phyloP scores from a whole-genome alignment of 305 asterid species.

The Nicotiana rustica region DNA sequence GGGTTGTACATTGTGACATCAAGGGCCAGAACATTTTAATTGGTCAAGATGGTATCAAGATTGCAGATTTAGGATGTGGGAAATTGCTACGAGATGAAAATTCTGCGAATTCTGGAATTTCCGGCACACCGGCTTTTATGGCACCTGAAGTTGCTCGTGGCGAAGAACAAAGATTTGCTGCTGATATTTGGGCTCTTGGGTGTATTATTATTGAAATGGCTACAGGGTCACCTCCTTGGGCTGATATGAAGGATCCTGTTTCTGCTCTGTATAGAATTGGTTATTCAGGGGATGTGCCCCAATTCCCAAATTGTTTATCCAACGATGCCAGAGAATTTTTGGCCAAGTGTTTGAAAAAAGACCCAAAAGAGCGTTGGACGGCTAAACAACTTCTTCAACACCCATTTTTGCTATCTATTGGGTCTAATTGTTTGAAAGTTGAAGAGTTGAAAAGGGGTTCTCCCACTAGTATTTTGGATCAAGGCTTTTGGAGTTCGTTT shows the following conservation, averaged over 20 bases:
- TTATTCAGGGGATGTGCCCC: conserved; percentile 59
- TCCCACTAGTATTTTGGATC: conserved; percentile 82
- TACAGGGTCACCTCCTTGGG: conserved; percentile 80
- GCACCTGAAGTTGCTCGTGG: conserved; percentile 93
- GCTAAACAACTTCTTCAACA: conserved; percentile 70
- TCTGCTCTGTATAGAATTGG: conserved; percentile 74
- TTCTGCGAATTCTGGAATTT: conserved; percentile 36
- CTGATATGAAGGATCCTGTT: conserved; percentile 67
- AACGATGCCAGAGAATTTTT: conserved; percentile 55
- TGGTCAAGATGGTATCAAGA: conserved; percentile 48
- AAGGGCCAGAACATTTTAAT: conserved; percentile 50
- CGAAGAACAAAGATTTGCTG: conserved; percentile 70
- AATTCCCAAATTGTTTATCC: conserved; percentile 65
- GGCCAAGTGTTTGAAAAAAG: conserved; percentile 58
- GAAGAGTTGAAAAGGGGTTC: conserved; percentile 43
- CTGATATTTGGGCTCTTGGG: conserved; percentile 91
- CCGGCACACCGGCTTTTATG: conserved; percentile 90
- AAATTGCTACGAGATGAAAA: conserved; percentile 28
- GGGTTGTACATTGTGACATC: conserved; percentile 58
- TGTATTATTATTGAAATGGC: conserved; percentile 90
- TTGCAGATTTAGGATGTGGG: conserved; percentile 57
- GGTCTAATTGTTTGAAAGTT: conserved; percentile 33
- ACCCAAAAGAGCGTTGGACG: conserved; percentile 66
- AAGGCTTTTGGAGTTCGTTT: conserved; percentile 69
- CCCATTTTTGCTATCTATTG: conserved; percentile 50